phyloP scores from a whole-genome alignment of 257 asterid genomes.

The Handroanthus guayacan region DNA sequence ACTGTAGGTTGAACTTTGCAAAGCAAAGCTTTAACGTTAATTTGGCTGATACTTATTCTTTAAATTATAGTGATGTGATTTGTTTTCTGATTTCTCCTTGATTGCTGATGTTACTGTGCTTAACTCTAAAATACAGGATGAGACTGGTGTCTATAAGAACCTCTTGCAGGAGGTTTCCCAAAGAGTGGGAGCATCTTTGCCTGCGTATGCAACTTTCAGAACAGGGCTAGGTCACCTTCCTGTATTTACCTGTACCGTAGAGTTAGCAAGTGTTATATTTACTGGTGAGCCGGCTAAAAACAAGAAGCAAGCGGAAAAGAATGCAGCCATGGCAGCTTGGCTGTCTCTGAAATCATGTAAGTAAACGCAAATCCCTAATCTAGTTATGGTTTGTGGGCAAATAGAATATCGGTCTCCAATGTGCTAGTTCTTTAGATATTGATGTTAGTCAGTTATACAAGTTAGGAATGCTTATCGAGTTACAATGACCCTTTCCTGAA shows the following conservation, averaged over 20 bases:
- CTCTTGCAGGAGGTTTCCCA: slow-evolving; percentile 61
- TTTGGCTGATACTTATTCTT: background rate
- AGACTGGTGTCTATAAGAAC: slow-evolving; percentile 60
- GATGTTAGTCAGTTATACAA: background rate
- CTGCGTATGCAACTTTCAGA: slow-evolving; percentile 53
- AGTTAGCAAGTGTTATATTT: slow-evolving; percentile 53
- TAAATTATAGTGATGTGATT: background rate
- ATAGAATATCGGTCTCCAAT: background rate
- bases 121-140: slow-evolving; percentile 44
- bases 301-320: slow-evolving; percentile 62
- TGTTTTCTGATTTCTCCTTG: background rate
- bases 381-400: background rate
- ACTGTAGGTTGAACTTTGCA: background rate
- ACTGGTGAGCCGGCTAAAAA: slow-evolving; percentile 56
- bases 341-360: slow-evolving; percentile 52
- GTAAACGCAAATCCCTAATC: slow-evolving; percentile 21
- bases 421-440: background rate
- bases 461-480: background rate
- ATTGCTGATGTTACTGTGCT: slow-evolving; percentile 1
- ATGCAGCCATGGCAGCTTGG: slow-evolving; percentile 65
- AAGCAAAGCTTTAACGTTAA: background rate
- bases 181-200: slow-evolving; percentile 56
- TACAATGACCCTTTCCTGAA: too few relatives aligned
- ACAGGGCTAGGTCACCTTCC: slow-evolving; percentile 56
- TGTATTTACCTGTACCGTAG: slow-evolving; percentile 52